Base-by-base conservation (phyloP, 495 filamentous ascomycete species). In the Pseudoneurospora amorphoporcata region DNA sequence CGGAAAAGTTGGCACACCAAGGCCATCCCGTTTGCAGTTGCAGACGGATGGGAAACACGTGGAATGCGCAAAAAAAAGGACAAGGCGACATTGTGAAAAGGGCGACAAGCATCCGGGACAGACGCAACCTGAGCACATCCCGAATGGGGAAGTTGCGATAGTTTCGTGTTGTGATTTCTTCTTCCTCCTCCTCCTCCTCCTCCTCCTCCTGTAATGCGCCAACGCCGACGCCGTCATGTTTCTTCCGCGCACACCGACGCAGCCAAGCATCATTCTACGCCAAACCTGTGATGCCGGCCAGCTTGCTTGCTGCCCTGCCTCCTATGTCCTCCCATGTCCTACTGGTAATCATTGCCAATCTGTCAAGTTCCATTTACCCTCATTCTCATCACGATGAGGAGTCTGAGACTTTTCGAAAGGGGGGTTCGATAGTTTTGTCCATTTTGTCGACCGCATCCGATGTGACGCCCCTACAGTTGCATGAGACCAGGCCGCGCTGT, bases 131-230 rank as follows among this genome's bases (percentile, higher is more conserved):
- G 53, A 3, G 68, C 71, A 70, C 14, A 72, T 58, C n/a, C 72
- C 72, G 39, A 47, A 73, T 58, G 29, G 53, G 68, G 41, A 73
- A 73, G 72, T 43, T 73, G 68, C 40, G 23, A 70, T 19, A 17
- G 5, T 8, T 16, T 39, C 53, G 53, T 71, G 53, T 35, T 38
- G 70, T 69, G 53, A 69, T 29, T 61, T 61, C 29, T 32, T 10
- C 29, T 6, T 40, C 2, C 39, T 12, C 29, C 29, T 4, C 29
- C 23, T 3, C 29, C 12, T 35, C 7, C 14, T 40, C 2, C 39
- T 12, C 29, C 29, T 4, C 29, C 10, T 3, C 29, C 12, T 35
- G 6, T 61, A 23, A 61, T 61, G 53, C 23, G 23, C 53, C 53
- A 23, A 61, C 53, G 29, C 53, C 53, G 29, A 61, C 53, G 29